Evolutionary conservation across 768 basidiomycete genomes (phyloP), one percentile per base, ranked within the genome.

Genomic region (Serpula lacrymans): DNA sequence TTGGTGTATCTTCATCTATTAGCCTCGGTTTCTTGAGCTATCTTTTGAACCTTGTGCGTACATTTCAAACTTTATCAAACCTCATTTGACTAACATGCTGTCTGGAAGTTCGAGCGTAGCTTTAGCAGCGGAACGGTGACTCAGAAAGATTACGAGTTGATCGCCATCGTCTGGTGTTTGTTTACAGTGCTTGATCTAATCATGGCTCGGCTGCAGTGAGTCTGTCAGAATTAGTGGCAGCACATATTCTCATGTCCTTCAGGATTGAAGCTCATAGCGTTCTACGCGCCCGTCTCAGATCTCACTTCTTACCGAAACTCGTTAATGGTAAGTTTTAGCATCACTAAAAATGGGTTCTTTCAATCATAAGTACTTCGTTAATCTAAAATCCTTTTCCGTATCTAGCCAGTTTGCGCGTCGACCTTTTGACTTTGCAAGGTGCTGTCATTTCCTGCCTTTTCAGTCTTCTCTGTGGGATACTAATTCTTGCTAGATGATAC

Each of bases 231-330:
- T 22, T 17, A 35, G 6, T 17, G 4, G 18, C 17, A 41, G 48
- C 22, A 37, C 39, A 9, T 37, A 17, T 9, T 1, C n/a, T 13
- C 12, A 8, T 27, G 37, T 16, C 13, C 39, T 6, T 6, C 48
- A 63, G 49, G 40, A 47, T 17, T 42, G 45, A 32, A 41, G 58
- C 41, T 12, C 34, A 34, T n/a, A 54, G 52, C 21, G 1, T 34
- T 1, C 35, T 68, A 26, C 50, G 42, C 8, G 65, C 58, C 1
- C 57, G 60, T 30, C 51, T 73, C 2, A 63, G 68, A 32, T 54
- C 58, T 4, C 51, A 68, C 41, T 70, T 70, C 39, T 45, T 69
- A 12, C 74, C 73, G 0, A 53, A 52, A 25, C 43, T 74, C 4
- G 67, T 62, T 13, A 45, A 50, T 52, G 68, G 73, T 70, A 37